A percentile compares a stretch with the other conserved stretches of the same genome.
These are phyloP conservation scores for Scenedesmus sp. DNA, from an alignment of 163 green algal genomes.

Conservation along the genomic window DNA sequence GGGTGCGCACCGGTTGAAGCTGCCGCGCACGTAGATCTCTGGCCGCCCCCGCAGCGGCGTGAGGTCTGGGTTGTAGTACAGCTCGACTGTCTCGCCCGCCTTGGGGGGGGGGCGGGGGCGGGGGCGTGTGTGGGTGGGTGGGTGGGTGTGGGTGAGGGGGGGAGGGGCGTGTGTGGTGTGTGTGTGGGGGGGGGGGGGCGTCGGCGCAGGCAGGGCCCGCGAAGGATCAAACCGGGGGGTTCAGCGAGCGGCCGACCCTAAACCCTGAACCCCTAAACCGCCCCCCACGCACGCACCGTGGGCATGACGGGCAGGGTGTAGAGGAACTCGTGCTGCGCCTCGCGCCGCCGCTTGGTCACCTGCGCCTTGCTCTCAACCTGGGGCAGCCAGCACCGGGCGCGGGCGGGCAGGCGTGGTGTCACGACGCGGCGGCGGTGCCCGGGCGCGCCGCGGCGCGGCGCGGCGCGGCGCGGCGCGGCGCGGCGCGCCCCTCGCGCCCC, in stretches of 20 bases:
- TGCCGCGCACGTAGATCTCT: slow-evolving; percentile 63
- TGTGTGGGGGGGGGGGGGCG: no score
- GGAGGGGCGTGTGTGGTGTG: neutral
- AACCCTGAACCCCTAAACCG: no score
- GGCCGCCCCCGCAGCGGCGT: slow-evolving; percentile 62
- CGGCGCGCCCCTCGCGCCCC: neutral
- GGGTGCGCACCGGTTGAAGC: slow-evolving; percentile 73
- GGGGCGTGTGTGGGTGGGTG: no score
- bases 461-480: neutral
- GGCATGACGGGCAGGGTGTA: slow-evolving; percentile 87
- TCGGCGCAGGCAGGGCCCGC: no score
- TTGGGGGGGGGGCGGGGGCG: slow-evolving; percentile 16
- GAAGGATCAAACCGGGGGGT: no score
- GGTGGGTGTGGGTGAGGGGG: neutral
- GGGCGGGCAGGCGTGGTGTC: no score
- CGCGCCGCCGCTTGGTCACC: slow-evolving; percentile 58
- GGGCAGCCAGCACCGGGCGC: neutral
- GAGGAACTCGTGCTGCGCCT: slow-evolving; percentile 80
- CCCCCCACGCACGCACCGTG: no score
- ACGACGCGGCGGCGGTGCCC: no score
- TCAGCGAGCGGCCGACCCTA: no score
- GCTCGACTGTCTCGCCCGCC: slow-evolving; percentile 52
- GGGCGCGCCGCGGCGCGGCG: neutral
- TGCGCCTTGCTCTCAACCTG: slow-evolving; percentile 58
- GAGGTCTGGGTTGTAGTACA: slow-evolving; percentile 85